These are phyloP conservation scores for Fonsecaea monophora DNA, from an alignment of 2,329 filamentous ascomycete genomes.

Conservation along the genomic window DNA sequence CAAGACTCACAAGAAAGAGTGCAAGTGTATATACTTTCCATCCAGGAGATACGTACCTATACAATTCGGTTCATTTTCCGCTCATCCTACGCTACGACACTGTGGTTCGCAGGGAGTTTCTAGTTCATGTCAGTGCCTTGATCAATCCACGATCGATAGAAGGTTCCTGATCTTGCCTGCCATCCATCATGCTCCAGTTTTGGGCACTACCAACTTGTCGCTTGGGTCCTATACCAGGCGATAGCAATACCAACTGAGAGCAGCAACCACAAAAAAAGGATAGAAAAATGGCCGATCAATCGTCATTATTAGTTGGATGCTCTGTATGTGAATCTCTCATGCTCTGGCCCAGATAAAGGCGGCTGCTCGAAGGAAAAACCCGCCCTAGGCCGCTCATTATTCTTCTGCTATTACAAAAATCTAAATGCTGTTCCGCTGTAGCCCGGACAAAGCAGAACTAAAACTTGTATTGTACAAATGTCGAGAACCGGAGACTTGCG, in stretches of 20 bases:
- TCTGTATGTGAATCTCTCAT: neutral
- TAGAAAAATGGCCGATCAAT: neutral
- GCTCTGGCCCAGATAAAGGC: neutral
- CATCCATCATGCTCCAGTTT: no score
- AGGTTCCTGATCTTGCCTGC: no score
- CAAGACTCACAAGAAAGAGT: no score
- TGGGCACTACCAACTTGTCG: no score
- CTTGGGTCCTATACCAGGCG: no score
- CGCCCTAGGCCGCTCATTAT: neutral
- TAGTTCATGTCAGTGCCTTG: no score
- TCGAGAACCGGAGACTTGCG: neutral
- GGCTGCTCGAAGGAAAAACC: neutral
- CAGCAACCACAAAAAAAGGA: neutral
- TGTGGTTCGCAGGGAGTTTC: no score
- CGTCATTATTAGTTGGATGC: neutral
- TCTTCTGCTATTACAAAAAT: slow-evolving; percentile 9
- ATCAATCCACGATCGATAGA: no score
- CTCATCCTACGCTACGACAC: no score
- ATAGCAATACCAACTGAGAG: neutral
- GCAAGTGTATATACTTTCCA: no score
- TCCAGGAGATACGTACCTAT: no score
- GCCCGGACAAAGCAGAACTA: neutral
- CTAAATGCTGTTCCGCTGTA: neutral
- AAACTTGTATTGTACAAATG: neutral
- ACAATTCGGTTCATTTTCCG: no score